Percentiles rank a stretch among this genome's conserved stretches.
Evolutionary conservation across 148 eudicot genomes (phyloP).

Genomic region (Pouteria glomerata): DNA sequence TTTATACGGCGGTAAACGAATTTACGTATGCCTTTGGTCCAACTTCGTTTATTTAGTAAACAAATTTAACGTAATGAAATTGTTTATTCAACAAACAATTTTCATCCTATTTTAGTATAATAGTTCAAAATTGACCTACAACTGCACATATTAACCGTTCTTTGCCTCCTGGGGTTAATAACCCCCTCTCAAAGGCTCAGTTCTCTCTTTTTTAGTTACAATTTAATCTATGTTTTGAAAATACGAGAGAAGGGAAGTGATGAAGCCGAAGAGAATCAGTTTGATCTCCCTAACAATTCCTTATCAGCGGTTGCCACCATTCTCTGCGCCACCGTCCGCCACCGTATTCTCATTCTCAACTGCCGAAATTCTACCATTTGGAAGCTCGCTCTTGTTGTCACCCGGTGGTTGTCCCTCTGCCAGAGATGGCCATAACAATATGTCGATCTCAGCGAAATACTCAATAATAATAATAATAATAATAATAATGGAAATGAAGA

Average conservation of each 20-base stretch:
- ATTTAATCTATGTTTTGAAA: constrained; percentile 83
- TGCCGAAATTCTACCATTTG: constrained; percentile 28
- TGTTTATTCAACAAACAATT: too few relatives aligned
- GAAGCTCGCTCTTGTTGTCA: too few relatives aligned
- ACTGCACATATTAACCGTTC: too few relatives aligned
- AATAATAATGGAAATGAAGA: neutral
- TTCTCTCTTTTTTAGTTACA: neutral
- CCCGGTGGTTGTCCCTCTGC: constrained; percentile 61
- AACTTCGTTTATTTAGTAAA: too few relatives aligned
- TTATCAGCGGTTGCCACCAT: constrained; percentile 80
- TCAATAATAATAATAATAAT: too few relatives aligned
- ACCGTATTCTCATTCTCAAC: constrained; percentile 33
- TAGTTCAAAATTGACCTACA: too few relatives aligned
- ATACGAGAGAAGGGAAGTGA: constrained; percentile 94
- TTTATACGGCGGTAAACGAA: too few relatives aligned
- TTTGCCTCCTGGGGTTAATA: too few relatives aligned
- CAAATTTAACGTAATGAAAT: too few relatives aligned
- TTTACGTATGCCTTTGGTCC: too few relatives aligned
- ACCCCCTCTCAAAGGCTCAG: too few relatives aligned
- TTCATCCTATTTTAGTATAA: too few relatives aligned
- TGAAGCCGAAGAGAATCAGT: constrained; percentile 94
- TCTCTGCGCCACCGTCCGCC: constrained; percentile 42
- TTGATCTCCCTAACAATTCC: constrained; percentile 90
- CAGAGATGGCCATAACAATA: neutral
- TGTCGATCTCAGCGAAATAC: neutral